A percentile compares a stretch with the other conserved stretches of the same genome.
Evolutionary conservation across 1,139 yeast species (phyloP).

Genomic region (Tardiomyces digboiensis): DNA sequence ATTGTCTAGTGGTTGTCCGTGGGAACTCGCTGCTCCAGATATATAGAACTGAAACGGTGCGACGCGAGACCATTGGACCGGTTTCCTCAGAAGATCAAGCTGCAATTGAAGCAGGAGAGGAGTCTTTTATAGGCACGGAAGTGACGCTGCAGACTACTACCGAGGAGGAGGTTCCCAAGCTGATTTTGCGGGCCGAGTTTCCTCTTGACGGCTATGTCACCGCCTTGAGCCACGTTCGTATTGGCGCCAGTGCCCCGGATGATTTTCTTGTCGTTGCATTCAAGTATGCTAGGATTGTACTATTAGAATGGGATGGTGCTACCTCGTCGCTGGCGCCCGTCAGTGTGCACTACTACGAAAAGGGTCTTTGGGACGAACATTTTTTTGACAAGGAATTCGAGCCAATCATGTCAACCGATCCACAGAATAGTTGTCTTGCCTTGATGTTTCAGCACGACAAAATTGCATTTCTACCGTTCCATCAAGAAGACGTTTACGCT

Average conservation of each 20-base stretch:
- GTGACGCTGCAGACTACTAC: conserved; percentile 14
- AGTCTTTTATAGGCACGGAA: conserved; percentile 21
- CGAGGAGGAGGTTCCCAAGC: conserved; percentile 1
- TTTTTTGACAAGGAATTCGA: conserved; percentile 35
- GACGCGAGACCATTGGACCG: conserved; percentile 2
- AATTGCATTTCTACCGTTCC: conserved; percentile 67
- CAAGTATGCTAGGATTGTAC: conserved; percentile 65
- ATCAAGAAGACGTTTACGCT: conserved; percentile 28
- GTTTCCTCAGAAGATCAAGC: not conserved
- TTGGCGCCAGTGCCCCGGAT: conserved; percentile 13
- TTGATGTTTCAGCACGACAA: conserved; percentile 55
- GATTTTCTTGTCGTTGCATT: conserved; percentile 65
- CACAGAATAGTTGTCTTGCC: conserved; percentile 51
- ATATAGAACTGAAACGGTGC: conserved; percentile 34
- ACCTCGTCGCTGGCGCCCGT: conserved; percentile 50
- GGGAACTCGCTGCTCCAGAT: conserved; percentile 61
- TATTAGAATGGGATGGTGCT: conserved; percentile 60
- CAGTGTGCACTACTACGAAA: conserved; percentile 83
- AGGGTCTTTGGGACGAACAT: conserved; percentile 44
- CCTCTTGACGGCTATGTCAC: conserved; percentile 63
- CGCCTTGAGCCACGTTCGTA: conserved; percentile 35
- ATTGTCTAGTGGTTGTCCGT: conserved; percentile 59
- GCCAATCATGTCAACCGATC: conserved; percentile 55
- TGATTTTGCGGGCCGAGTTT: conserved; percentile 47
- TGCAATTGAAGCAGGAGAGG: conserved; percentile 6